Conservation (phyloP, 352 stramenopile species). For the Phytophthora meadii region DNA sequence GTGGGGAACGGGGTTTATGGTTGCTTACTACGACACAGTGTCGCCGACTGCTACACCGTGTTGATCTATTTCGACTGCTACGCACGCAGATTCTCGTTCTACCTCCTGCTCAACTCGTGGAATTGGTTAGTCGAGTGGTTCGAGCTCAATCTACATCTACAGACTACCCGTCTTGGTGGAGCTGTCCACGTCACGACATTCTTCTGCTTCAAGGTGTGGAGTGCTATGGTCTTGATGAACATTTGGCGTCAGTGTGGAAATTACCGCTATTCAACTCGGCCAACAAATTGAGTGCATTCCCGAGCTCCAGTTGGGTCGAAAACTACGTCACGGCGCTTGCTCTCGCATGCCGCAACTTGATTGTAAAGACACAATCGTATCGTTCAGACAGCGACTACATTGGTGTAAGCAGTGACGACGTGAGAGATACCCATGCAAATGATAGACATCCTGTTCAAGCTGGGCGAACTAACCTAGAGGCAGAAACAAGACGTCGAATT, state of each 20-base stretch:
- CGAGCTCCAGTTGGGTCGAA: conserved; percentile 77
- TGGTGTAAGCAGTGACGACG: conserved; percentile 12
- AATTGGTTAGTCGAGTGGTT: conserved; percentile 64
- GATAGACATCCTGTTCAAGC: conserved; percentile 2
- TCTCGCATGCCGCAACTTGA: conserved; percentile 40
- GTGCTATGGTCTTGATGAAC: conserved; percentile 81
- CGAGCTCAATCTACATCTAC: conserved; percentile 32
- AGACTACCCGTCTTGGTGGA: conserved; percentile 79
- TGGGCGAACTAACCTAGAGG: conserved; percentile 11
- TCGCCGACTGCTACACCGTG: conserved; percentile 71
- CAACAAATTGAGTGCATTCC: conserved; percentile 53
- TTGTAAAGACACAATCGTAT: conserved; percentile 34
- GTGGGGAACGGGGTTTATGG: conserved; percentile 70
- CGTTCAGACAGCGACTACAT: conserved; percentile 20
- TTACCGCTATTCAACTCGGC: conserved; percentile 61
- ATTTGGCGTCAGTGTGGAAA: conserved; percentile 72
- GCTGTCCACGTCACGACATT: conserved; percentile 76
- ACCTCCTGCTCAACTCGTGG: conserved; percentile 63
- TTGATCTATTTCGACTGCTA: conserved; percentile 82
- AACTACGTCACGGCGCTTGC: conserved; percentile 68
- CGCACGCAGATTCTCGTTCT: conserved; percentile 76
- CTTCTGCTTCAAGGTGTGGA: conserved; percentile 85
- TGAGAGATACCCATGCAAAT: neutral
- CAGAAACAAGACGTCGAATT: conserved; percentile 55
- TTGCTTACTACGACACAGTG: conserved; percentile 63